Base-by-base conservation (phyloP, 257 asterid genomes). In the Buddleja alternifolia region DNA sequence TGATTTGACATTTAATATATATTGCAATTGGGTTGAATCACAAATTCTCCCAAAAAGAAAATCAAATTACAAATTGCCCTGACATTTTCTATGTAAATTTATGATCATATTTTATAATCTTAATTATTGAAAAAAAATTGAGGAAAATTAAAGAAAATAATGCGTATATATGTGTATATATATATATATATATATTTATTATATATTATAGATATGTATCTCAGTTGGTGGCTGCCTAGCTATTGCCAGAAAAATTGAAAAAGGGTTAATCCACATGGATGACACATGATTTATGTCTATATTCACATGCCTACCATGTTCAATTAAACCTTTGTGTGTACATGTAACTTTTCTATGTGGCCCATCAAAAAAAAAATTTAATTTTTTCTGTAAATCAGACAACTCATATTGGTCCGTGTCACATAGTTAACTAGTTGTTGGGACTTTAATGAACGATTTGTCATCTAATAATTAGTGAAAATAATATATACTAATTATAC, bases 281-380 rank as follows among this genome's bases (percentile, higher is more conserved):
- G 81, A 80, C 92, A 88, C 91, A 85, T 85, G 91, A 81, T 75
- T 66, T 80, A 74, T 83, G 89, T 83, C 87, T 73, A 79, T 65
- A 67, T 75, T 86, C 85, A 85, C 92, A 86, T 86, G 92, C 84
- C 79, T 45, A 74, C 86, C 92, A 86, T 83, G 92, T 87, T 82
- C 88, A 77, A 72, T 82, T 82, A 80, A 79, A 75, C 85, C 80
- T 82, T 82, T 75, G 81, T 77, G 85, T 77, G 84, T 79, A 53
- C 45, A 76, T 81, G 78, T 80, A 80, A 85, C 90, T 82, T 85
- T 82, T 80, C 39, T 70, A 63, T 61, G 60, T 81, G 86, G 81
- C 73, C 82, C 85, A 76, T 79, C 77, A 10, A 12, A 37, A 47
- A 42, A 10, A 1, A 29, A 1, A 29, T 29, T 1, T 29, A 29